A percentile compares a stretch with the other conserved stretches of the same genome.
These are phyloP conservation scores for Stagonosporopsis cucurbitacearum DNA, from an alignment of 2,329 filamentous ascomycete species.

Conservation along the genomic window DNA sequence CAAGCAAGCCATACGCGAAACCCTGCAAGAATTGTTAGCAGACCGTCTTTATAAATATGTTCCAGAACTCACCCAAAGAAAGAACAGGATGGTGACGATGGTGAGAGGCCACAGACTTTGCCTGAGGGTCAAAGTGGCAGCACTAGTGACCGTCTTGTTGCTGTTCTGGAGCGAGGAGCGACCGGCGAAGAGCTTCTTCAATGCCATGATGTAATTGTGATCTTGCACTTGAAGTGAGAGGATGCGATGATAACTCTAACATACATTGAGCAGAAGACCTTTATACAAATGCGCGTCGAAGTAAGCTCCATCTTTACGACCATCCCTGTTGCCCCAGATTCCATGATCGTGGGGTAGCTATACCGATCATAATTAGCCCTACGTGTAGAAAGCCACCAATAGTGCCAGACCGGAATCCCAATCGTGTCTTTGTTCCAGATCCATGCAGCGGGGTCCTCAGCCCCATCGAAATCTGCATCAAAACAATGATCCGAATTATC, in stretches of 20 bases:
- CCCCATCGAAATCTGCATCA: not conserved
- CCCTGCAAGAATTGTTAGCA: not conserved
- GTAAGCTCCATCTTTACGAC: not conserved
- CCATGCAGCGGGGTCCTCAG: not conserved
- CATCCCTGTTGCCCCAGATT: not conserved
- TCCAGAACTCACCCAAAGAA: not conserved
- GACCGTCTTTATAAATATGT: not conserved
- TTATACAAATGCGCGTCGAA: not conserved
- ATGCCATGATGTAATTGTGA: not conserved
- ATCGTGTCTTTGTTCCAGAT: not conserved
- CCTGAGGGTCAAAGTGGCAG: not conserved
- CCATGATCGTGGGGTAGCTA: not conserved
- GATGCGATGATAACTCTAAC: too few relatives aligned
- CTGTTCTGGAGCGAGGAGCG: not conserved
- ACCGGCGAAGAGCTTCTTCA: not conserved
- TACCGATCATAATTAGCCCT: not conserved
- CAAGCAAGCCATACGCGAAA: not conserved
- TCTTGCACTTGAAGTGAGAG: not conserved
- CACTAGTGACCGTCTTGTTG: not conserved
- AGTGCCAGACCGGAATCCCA: not conserved
- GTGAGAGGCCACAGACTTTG: not conserved
- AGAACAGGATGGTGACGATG: not conserved
- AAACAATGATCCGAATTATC: not conserved
- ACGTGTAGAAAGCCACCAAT: not conserved
- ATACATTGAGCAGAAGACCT: not conserved